Percentiles rank a stretch among this genome's conserved stretches.
Evolutionary conservation across 1,139 yeast genomes (phyloP).

Genomic region (Starmera stellimalicola): DNA sequence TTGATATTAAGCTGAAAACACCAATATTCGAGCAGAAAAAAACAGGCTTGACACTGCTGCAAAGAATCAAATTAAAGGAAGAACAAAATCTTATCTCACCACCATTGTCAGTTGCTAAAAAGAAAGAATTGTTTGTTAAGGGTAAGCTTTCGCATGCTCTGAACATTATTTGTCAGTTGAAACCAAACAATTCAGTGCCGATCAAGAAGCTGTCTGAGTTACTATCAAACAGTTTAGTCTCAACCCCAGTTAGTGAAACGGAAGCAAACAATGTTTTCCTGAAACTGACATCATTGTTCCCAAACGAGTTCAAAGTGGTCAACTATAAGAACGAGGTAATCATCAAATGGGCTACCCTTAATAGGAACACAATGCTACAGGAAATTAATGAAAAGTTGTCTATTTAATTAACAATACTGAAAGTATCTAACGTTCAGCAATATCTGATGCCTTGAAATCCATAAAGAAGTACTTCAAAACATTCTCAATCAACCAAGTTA

Average conservation of each 20-base stretch:
- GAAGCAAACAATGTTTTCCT: conserved; percentile 23
- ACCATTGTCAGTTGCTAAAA: conserved; percentile 24
- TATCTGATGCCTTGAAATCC: conserved; percentile 90
- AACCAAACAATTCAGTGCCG: conserved; percentile 24
- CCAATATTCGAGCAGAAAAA: neutral
- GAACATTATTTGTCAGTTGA: conserved; percentile 21
- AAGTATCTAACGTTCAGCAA: conserved; percentile 54
- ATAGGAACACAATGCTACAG: conserved; percentile 4
- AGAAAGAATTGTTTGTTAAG: conserved; percentile 28
- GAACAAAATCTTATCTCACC: conserved; percentile 14
- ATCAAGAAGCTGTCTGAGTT: conserved; percentile 19
- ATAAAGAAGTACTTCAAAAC: conserved; percentile 74
- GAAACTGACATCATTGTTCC: conserved; percentile 11
- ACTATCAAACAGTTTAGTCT: conserved; percentile 23
- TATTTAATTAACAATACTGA: no score
- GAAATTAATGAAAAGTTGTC: neutral
- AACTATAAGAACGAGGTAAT: conserved; percentile 8
- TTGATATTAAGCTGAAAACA: neutral
- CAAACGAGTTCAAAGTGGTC: conserved; percentile 10
- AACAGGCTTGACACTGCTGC: conserved; percentile 31
- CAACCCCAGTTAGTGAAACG: conserved; percentile 22
- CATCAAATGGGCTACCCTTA: conserved; percentile 16
- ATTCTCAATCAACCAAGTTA: conserved; percentile 73
- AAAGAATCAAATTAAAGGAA: conserved; percentile 33
- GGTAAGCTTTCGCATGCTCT: conserved; percentile 32